phyloP scores from a whole-genome alignment of 2,329 filamentous ascomycete species.

The Epichloe typhina region DNA sequence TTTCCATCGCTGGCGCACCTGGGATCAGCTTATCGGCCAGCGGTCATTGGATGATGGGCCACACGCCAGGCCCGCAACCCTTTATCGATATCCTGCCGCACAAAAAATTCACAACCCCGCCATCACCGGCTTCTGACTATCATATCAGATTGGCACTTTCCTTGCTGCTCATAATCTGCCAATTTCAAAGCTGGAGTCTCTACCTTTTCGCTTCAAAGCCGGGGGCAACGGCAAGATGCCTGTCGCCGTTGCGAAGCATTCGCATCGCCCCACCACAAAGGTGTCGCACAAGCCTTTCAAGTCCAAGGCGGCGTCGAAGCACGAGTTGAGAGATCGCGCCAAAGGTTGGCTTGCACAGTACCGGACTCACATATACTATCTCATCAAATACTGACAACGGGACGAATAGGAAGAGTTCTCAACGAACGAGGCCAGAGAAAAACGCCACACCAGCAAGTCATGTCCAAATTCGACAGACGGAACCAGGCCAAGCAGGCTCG shows the following conservation, averaged over 20 bases:
- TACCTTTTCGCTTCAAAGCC: conserved; percentile 83
- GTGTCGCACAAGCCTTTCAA: conserved; percentile 82
- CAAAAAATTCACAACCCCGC: conserved; percentile 27
- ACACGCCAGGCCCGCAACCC: background rate
- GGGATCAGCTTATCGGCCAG: conserved; percentile 14
- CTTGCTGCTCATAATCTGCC: background rate
- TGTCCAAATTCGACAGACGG: conserved; percentile 91
- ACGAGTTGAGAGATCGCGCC: conserved; percentile 66
- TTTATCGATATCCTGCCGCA: conserved; percentile 24
- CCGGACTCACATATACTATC: background rate
- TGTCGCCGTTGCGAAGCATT: conserved; percentile 53
- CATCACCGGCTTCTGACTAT: conserved; percentile 11
- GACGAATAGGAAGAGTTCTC: conserved; percentile 56
- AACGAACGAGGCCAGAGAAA: conserved; percentile 64
- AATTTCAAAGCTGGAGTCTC: conserved; percentile 46
- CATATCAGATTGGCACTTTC: background rate
- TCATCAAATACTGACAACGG: background rate
- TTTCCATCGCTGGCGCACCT: conserved; percentile 17
- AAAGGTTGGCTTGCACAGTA: conserved; percentile 48
- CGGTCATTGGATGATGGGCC: conserved; percentile 12
- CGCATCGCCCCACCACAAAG: conserved; percentile 90
- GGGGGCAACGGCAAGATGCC: conserved; percentile 65
- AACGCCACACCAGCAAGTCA: conserved; percentile 88
- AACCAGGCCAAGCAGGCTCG: conserved; percentile 92
- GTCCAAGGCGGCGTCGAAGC: conserved; percentile 79